Evolutionary conservation across 371 early-diverging fungal species (phyloP), one percentile per base, ranked within the genome.

Genomic region (Mortierella sp.): DNA sequence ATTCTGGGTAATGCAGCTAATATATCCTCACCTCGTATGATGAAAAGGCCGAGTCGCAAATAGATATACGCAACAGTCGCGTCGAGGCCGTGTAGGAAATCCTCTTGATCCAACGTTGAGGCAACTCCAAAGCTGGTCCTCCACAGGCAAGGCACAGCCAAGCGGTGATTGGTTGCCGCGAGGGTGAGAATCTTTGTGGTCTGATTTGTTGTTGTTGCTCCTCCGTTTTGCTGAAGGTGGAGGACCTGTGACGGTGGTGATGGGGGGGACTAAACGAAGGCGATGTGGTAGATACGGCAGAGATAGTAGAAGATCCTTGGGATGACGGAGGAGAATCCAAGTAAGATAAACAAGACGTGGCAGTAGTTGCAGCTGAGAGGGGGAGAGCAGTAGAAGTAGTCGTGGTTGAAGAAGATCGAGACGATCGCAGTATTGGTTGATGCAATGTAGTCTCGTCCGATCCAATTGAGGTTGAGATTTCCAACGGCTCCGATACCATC

Each of bases 61-160:
- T 32, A 29, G 38, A 38, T 54, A 75, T 75, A 12, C 75, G 21
- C 54, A 75, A 75, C 41, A 48, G 75, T 51, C 75, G 75, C 32
- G 70, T 49, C n/a, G 70, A 68, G 24, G 70, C 38, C 51, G 63
- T 35, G 35, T 68, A 75, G 11, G 54, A 38, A 3, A 75, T 29
- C 4, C 35, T 35, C 38, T 68, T 49, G 35, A 75, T 68, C 38
- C 65, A 75, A 5, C 35, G 24, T 24, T 75, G 65, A 0, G 3
- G 32, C 70, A 75, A 49, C 24, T 38, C 70, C 27, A 75, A n/a
- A 16, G 75, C 70, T 10, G 75, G 75, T 70, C 70, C 70, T 41
- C 51, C 70, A 41, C 32, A 38, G 11, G 75, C 49, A 35, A 75
- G 27, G 35, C 68, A 68, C 0, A 75, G 18, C 75, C 75, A 75